Evolutionary conservation across 192 early-diverging fungal genomes (phyloP), one percentile per base, ranked within the genome.

Genomic region (Dissophora ornata): DNA sequence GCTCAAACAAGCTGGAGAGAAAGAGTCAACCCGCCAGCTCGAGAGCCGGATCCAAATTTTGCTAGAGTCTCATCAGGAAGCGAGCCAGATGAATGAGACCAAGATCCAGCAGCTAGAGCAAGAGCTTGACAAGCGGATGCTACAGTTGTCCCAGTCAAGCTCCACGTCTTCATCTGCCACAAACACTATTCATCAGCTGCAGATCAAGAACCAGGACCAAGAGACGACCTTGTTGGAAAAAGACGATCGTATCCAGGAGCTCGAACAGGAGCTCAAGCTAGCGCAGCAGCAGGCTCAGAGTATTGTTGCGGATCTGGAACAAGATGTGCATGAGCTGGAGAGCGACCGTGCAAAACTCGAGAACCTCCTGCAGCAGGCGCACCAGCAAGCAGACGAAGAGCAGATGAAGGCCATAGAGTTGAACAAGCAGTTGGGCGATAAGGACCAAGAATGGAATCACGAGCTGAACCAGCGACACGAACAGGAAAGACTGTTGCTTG

Each of bases 231-330:
- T 75, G 50, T 10, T 41, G 36, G 71, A 75, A 30, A 75, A 75
- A 34, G 71, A 75, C n/a, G 63, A 66, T 18, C 47, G 71, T 1
- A 61, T 75, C n/a, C 63, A 75, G 15, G 50, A 61, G 6, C 36
- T 38, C 6, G 71, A 66, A 32, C 56, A 75, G 33, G 71, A 66
- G 44, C 62, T 59, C 24, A 46, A 52, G 33, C 33, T 47, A n/a
- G 62, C 49, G 2, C 62, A 75, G 34, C 62, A 75, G 32, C 63
- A 66, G n/a, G 63, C 57, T 15, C 71, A 75, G 3, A 75, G 40
- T 13, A 57, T 55, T 3, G 42, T 75, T 0, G 71, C 55, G 7
- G 62, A 75, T 55, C 40, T 75, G 42, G 71, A 75, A 9, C 62
- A 41, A 22, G 71, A 75, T 42, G 2, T 74, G 7, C 25, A 32